Evolutionary conservation across 1,139 yeast genomes (phyloP), one percentile per base, ranked within the genome.

Genomic region (Scheffersomyces insectosa): DNA sequence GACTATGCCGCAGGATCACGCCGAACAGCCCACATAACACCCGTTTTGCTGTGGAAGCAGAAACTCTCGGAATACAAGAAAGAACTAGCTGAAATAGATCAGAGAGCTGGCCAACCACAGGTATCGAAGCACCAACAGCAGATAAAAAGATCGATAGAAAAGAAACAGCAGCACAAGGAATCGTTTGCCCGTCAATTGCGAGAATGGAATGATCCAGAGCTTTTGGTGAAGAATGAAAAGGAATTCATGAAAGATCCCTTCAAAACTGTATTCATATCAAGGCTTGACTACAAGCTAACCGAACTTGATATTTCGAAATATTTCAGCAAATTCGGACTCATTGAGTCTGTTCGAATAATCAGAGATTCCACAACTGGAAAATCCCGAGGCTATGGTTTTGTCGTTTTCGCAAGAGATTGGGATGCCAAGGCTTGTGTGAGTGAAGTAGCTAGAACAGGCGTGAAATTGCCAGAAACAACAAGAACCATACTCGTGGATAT

Each of bases 311-410:
- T 93, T 14, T 83, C 83, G 31, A 75, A 77, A 47, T 77, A 71
- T 41, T 87, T 90, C 55, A 65, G 77, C 32, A 72, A 71, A 49
- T 88, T 70, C 64, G 97, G 97, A 0, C 77, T 79, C 6, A 80
- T 91, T 33, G 91, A 85, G 43, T 75, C 77, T 4, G 71, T 85
- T 1, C 70, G 91, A 23, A 75, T 90, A 3, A 87, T 90, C 1
- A 66, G 88, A 49, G 86, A 86, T 55, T 68, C 44, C 4, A 59
- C 57, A 2, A 56, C 70, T 0, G 78, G 79, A 28, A 77, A 79
- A 49, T 79, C 95, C 1, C 70, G 82, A 46, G 98, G 98, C 0
- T 93, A 93, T 59, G 98, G 88, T 1, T 93, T 93, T 60, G 70
- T 91, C 2, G 85, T 85, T 4, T 91, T 80, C 62, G 84, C 79